These are phyloP conservation scores for Hondaea fermentalgiana DNA, from an alignment of 108 stramenopile genomes.

Conservation along the genomic window DNA sequence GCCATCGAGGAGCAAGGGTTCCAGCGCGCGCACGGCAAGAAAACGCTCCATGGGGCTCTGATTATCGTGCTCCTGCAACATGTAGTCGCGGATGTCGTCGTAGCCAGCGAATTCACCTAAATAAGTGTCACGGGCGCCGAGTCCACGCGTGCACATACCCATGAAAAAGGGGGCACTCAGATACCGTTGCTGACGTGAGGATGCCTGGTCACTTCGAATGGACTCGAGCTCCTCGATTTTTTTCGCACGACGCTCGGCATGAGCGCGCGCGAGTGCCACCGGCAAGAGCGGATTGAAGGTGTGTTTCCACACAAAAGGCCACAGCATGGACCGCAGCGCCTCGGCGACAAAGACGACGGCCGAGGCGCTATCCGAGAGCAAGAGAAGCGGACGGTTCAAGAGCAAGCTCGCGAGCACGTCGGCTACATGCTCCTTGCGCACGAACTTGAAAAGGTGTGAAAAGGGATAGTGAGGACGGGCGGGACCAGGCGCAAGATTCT, in stretches of 20 bases:
- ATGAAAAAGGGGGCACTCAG: not conserved
- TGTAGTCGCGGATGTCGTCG: not conserved
- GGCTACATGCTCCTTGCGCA: conserved; percentile 8
- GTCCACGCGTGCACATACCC: not conserved
- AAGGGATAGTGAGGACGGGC: not conserved
- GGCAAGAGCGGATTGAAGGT: not conserved
- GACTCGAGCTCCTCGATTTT: not conserved
- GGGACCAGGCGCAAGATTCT: not conserved
- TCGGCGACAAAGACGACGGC: not conserved
- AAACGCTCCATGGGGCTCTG: not conserved
- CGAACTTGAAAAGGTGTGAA: not conserved
- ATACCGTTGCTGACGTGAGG: not conserved
- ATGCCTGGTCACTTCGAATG: not conserved
- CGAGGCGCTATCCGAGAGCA: not conserved
- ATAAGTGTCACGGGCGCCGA: not conserved
- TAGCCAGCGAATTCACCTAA: not conserved
- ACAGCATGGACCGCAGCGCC: not conserved
- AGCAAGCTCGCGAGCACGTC: not conserved
- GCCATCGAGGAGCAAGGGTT: not conserved
- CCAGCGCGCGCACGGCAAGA: not conserved
- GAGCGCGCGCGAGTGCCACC: not conserved
- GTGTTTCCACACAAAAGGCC: conserved; percentile 20
- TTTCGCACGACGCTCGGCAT: not conserved
- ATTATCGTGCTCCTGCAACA: not conserved
- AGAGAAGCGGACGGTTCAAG: not conserved